These are phyloP conservation scores for Beta lomatogona DNA, from an alignment of 179 eudicot species.

Conservation along the genomic window DNA sequence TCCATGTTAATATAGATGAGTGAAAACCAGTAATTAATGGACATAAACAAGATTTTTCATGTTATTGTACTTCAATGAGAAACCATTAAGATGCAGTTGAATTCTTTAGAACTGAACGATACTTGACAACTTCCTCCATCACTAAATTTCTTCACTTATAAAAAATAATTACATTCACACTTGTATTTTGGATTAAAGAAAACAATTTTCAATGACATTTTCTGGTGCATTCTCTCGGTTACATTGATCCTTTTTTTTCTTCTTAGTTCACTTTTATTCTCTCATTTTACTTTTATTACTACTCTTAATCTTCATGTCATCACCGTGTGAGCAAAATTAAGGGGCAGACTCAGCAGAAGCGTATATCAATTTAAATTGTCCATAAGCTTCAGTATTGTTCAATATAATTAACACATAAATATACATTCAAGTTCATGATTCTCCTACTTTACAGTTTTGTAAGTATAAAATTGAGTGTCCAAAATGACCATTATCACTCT, in stretches of 20 bases:
- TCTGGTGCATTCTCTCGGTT: too few species aligned
- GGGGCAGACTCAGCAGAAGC: background rate
- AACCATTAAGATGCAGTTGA: background rate
- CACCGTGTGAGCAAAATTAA: background rate
- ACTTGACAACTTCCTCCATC: background rate
- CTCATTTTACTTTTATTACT: too few species aligned
- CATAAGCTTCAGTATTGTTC: background rate
- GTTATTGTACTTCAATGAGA: background rate
- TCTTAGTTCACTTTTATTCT: background rate
- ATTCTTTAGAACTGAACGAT: background rate
- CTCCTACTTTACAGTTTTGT: background rate
- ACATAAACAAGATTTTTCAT: background rate
- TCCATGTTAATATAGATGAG: constrained; percentile 5
- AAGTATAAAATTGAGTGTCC: background rate
- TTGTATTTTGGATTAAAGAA: background rate
- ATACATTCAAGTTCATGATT: background rate
- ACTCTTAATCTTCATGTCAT: background rate
- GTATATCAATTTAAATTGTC: background rate
- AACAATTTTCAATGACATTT: background rate
- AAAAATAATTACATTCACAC: too few species aligned
- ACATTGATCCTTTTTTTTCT: too few species aligned
- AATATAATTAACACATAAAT: background rate
- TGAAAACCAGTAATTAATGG: too few species aligned
- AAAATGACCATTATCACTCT: background rate
- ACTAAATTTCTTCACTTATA: too few species aligned